Evolutionary conservation across 495 filamentous ascomycete genomes (phyloP).

Genomic region (Aspergillus leporis): DNA sequence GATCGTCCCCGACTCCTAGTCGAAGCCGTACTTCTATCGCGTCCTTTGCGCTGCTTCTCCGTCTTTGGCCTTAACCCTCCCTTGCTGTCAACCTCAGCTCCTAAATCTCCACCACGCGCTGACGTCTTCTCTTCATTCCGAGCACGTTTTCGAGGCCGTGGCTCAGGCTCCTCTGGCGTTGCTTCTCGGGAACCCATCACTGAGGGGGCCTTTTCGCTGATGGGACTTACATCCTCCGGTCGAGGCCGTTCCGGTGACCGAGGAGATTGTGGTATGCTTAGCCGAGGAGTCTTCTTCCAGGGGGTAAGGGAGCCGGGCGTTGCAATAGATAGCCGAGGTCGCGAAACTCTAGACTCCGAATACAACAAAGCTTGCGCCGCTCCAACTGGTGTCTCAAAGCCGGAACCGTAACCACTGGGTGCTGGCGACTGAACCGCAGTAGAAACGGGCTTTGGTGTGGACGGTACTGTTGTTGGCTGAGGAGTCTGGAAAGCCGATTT

Average conservation of each 20-base stretch:
- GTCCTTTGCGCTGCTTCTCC: conserved; percentile 39
- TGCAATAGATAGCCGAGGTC: conserved; percentile 42
- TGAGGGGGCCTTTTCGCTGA: conserved; percentile 51
- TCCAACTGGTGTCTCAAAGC: conserved; percentile 34
- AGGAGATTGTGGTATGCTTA: conserved; percentile 43
- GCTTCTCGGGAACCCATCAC: conserved; percentile 37
- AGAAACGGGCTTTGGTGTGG: conserved; percentile 31
- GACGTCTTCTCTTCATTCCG: conserved; percentile 5
- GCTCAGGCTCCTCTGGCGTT: conserved; percentile 30
- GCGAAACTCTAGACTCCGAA: conserved; percentile 28
- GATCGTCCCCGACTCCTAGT: conserved; percentile 61
- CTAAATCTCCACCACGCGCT: conserved; percentile 17
- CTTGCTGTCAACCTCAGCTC: conserved; percentile 24
- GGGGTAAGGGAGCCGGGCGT: conserved; percentile 49
- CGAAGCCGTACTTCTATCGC: conserved; percentile 55
- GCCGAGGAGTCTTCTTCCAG: conserved; percentile 46
- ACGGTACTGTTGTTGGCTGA: conserved; percentile 25
- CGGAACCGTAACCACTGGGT: conserved; percentile 22
- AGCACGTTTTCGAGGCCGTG: conserved; percentile 26
- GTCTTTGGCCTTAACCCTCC: conserved; percentile 31
- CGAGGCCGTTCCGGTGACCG: conserved; percentile 48
- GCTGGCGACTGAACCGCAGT: conserved; percentile 27
- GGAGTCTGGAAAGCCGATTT: conserved; percentile 15
- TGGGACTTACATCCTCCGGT: conserved; percentile 53
- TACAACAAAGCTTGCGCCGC: conserved; percentile 27